Conservation (phyloP, 2,329 filamentous ascomycete species). For the Lasiodiplodia hormozganensis region DNA sequence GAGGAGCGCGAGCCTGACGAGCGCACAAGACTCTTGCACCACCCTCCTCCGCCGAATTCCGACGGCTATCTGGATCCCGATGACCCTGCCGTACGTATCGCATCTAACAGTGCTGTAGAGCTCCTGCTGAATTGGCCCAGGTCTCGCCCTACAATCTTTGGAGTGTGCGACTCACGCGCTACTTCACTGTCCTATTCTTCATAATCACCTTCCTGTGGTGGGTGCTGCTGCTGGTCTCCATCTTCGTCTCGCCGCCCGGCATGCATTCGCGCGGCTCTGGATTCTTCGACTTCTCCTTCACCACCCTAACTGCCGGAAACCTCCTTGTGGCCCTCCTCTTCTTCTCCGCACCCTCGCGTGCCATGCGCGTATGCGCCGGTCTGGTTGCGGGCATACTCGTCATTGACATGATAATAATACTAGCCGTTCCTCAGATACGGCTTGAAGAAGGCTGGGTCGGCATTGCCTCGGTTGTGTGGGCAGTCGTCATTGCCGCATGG, state of each 20-base stretch:
- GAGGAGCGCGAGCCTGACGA: conserved; percentile 60
- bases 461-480: conserved; percentile 85
- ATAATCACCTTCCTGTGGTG: conserved; percentile 87
- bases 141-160: conserved; percentile 94
- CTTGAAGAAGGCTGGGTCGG: conserved; percentile 91
- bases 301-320: conserved; percentile 77
- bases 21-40: conserved; percentile 70
- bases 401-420: conserved; percentile 78
- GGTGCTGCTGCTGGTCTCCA: conserved; percentile 84
- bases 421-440: conserved; percentile 75
- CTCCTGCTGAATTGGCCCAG: conserved; percentile 40
- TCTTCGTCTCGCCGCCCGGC: conserved; percentile 88
- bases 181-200: conserved; percentile 78
- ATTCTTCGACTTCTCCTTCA: conserved; percentile 87
- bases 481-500: conserved; percentile 79
- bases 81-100: conserved; percentile 73
- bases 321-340: conserved; percentile 81
- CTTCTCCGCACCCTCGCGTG: conserved; percentile 82
- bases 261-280: conserved; percentile 89
- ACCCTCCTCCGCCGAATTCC: conserved; percentile 61
- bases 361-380: conserved; percentile 75
- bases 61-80: conserved; percentile 77
- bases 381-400: conserved; percentile 72
- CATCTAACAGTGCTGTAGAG: background rate
- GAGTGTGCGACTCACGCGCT: conserved; percentile 82